phyloP scores from a whole-genome alignment of 2,329 filamentous ascomycete species.

The Venturia pyrina region DNA sequence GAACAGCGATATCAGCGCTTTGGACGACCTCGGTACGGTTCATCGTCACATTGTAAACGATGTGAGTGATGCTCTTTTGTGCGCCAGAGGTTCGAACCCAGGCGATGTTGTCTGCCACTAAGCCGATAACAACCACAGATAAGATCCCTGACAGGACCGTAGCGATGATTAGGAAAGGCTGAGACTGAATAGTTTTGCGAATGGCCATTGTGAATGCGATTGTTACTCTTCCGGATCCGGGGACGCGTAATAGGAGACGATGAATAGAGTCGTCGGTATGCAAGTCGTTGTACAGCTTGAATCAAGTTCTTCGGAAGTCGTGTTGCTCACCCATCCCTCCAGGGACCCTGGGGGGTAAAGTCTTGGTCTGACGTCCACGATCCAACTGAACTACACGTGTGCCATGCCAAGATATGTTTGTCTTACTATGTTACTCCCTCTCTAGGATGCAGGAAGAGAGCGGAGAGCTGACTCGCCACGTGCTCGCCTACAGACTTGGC shows the following conservation, averaged over 20 bases:
- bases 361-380: neutral
- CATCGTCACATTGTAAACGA: conserved; percentile 10
- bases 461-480: neutral
- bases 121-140: conserved; percentile 8
- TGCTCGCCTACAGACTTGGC: neutral
- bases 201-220: conserved; percentile 1
- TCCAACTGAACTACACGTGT: neutral
- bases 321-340: too few species aligned
- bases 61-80: neutral
- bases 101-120: conserved; percentile 6
- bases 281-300: neutral
- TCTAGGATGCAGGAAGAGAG: neutral
- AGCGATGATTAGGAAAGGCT: conserved; percentile 9
- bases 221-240: neutral
- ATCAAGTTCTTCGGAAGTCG: neutral
- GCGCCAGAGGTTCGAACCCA: neutral
- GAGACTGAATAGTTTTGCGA: conserved; percentile 7
- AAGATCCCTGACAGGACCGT: conserved; percentile 6
- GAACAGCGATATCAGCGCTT: neutral
- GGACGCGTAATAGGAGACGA: neutral
- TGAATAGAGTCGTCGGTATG: neutral
- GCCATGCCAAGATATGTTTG: neutral
- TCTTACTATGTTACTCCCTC: too few species aligned
- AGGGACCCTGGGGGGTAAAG: too few species aligned
- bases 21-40: neutral